phyloP scores from a whole-genome alignment of 306 rosid genomes.

The Prinsepia uniflora region DNA sequence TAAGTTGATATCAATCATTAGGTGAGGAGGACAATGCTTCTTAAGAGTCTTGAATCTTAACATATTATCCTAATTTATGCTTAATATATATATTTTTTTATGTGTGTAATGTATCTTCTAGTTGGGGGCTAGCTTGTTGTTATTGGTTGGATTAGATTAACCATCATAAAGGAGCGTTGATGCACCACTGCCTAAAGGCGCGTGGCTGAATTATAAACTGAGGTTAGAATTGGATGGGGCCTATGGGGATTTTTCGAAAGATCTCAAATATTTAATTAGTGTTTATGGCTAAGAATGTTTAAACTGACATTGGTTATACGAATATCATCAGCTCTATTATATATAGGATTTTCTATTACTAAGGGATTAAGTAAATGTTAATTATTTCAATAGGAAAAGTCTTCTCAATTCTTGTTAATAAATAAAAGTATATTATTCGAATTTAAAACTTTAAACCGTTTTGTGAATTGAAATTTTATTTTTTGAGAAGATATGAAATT shows the following conservation, averaged over 20 bases:
- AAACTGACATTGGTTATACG: not conserved
- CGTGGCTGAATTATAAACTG: not conserved
- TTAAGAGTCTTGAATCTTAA: not conserved
- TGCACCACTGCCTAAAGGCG: not conserved
- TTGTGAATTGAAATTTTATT: too few species aligned
- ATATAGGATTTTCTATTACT: too few species aligned
- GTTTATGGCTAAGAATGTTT: not conserved
- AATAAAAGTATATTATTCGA: too few species aligned
- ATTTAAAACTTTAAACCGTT: too few species aligned
- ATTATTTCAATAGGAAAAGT: too few species aligned
- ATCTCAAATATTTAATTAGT: not conserved
- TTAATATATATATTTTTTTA: too few species aligned
- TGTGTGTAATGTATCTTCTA: not conserved
- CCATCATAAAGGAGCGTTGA: not conserved
- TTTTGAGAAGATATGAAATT: too few species aligned
- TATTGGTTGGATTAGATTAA: not conserved
- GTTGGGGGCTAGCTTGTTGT: not conserved
- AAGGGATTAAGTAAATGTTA: too few species aligned
- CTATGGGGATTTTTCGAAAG: not conserved
- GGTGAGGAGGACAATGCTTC: not conserved
- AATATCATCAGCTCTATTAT: not conserved
- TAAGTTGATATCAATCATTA: not conserved
- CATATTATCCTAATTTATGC: not conserved
- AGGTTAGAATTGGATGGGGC: not conserved
- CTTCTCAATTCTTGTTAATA: too few species aligned